Evolutionary conservation across 225 moss, liverwort and hornwort genomes (phyloP).

Genomic region (Pleurozium schreberi): DNA sequence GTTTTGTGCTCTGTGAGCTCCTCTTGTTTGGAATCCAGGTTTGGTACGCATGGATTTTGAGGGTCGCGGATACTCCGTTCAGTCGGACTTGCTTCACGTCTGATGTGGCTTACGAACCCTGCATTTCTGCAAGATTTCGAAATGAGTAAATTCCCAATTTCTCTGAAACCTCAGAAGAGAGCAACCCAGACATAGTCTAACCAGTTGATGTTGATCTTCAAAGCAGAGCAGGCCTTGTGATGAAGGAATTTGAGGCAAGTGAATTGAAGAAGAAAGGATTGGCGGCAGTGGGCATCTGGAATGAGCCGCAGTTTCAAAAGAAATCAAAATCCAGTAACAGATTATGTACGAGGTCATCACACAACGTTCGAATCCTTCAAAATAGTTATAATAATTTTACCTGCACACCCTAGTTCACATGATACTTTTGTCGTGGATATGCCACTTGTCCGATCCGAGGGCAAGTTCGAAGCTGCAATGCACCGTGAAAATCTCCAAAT

Average conservation of each 20-base stretch:
- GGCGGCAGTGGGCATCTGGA: neutral
- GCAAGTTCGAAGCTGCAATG: too few species aligned
- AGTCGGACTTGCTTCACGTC: neutral
- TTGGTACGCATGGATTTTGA: neutral
- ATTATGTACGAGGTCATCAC: too few species aligned
- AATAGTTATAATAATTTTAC: too few species aligned
- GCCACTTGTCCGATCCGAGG: too few species aligned
- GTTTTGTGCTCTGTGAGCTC: neutral
- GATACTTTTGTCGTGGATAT: too few species aligned
- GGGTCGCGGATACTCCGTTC: neutral
- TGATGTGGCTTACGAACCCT: neutral
- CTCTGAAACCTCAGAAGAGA: neutral
- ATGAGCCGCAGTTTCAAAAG: neutral
- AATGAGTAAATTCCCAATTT: too few species aligned
- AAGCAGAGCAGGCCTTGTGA: neutral
- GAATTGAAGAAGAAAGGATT: neutral
- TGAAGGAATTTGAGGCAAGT: neutral
- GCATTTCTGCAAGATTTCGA: neutral
- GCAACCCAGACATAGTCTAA: neutral
- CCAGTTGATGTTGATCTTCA: neutral
- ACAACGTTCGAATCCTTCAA: too few species aligned
- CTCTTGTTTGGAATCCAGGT: neutral
- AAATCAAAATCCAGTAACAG: neutral
- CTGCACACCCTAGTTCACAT: too few species aligned
- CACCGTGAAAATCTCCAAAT: too few species aligned